A percentile compares a stretch with the other conserved stretches of the same genome.
Conservation (phyloP, 768 basidiomycete species). For the Pulveroboletus sp. region DNA sequence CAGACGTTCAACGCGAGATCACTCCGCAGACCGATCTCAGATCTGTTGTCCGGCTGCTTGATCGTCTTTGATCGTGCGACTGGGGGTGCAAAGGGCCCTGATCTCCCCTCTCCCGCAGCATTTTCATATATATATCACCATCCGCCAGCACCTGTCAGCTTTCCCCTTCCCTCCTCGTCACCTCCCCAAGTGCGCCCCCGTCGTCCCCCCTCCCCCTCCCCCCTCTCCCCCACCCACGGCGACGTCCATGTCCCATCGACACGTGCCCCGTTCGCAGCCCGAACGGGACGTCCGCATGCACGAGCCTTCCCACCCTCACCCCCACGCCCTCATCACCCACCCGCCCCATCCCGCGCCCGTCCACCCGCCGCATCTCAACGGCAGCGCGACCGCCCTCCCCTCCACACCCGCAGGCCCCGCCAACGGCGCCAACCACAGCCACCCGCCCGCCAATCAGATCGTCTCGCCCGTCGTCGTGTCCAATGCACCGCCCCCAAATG, state of each 20-base stretch:
- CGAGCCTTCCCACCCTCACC: conserved; percentile 44
- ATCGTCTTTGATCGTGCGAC: conserved; percentile 65
- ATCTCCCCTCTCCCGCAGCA: conserved; percentile 38
- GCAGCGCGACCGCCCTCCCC: conserved; percentile 38
- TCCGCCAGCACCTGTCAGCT: conserved; percentile 38
- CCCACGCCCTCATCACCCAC: conserved; percentile 40
- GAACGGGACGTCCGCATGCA: conserved; percentile 63
- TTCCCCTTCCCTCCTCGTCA: conserved; percentile 45
- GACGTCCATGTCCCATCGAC: conserved; percentile 53
- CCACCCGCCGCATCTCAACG: conserved; percentile 50
- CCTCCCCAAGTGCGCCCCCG: conserved; percentile 25
- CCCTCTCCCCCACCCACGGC: no score
- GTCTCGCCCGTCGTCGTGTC: conserved; percentile 47
- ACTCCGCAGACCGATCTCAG: conserved; percentile 32
- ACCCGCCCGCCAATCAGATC: conserved; percentile 33
- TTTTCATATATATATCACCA: conserved; percentile 56
- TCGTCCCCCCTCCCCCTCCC: conserved; percentile 11
- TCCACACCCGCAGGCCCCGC: conserved; percentile 40
- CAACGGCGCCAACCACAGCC: conserved; percentile 40
- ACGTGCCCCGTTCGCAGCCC: conserved; percentile 49
- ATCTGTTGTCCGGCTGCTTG: conserved; percentile 35
- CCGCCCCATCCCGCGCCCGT: conserved; percentile 32
- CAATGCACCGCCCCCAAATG: conserved; percentile 25
- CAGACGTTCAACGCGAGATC: conserved; percentile 40
- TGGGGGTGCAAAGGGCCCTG: conserved; percentile 39